Conservation (phyloP, 2,329 filamentous ascomycete genomes). For the Trichoderma atroviride region DNA sequence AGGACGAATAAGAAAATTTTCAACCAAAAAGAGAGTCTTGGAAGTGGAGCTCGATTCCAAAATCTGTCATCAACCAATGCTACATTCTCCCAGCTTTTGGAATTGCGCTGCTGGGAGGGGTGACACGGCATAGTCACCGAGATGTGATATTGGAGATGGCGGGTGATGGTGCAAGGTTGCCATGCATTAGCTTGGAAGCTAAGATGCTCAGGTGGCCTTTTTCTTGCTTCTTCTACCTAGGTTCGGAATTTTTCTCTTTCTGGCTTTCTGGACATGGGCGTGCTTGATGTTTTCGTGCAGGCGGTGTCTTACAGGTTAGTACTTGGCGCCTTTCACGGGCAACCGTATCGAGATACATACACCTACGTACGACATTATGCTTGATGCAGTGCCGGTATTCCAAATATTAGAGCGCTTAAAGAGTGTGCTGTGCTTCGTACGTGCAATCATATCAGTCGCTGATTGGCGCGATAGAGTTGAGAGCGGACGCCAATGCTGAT, state of each 20-base stretch:
- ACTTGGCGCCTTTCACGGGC: background rate
- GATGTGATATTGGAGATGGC: slow-evolving; percentile 18
- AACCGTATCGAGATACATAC: background rate
- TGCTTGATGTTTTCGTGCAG: background rate
- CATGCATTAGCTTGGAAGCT: slow-evolving; percentile 8
- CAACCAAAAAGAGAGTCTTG: background rate
- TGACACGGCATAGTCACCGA: slow-evolving; percentile 23
- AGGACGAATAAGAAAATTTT: background rate
- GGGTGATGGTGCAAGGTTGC: slow-evolving; percentile 13
- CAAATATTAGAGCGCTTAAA: background rate
- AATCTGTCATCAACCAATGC: background rate
- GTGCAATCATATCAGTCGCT: background rate
- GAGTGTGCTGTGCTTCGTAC: background rate
- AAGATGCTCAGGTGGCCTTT: background rate
- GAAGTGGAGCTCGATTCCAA: background rate
- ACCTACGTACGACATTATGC: background rate
- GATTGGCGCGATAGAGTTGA: background rate
- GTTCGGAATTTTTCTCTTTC: background rate
- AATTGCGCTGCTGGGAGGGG: background rate
- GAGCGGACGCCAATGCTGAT: background rate
- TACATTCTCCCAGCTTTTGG: background rate
- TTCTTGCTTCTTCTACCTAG: background rate
- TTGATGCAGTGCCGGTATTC: background rate
- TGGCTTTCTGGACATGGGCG: background rate
- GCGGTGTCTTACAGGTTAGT: background rate